A percentile compares a stretch with the other conserved stretches of the same genome.
Conservation (phyloP, 108 stramenopile genomes). For the Conticribra guillardii region DNA sequence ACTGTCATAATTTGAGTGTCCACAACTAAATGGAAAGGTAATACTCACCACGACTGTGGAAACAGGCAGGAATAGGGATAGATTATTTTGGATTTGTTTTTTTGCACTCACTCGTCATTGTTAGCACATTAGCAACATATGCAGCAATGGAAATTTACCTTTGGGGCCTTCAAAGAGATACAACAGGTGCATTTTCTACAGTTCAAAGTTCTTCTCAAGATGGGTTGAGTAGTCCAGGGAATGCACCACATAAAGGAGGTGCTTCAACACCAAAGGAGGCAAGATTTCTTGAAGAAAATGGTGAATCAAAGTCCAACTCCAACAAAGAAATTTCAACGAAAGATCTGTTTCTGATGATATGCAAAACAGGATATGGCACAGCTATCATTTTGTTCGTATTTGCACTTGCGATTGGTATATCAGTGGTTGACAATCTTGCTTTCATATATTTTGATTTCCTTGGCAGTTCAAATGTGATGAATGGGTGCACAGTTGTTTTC, state of each 20-base stretch:
- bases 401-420: constrained; percentile 50
- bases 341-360: constrained; percentile 25
- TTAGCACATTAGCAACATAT: constrained; percentile 23
- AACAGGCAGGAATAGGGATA: constrained; percentile 52
- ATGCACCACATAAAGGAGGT: no score
- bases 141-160: constrained; percentile 22
- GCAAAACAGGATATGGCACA: constrained; percentile 37
- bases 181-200: constrained; percentile 23
- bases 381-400: constrained; percentile 45
- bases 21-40: no score
- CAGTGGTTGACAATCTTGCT: constrained; percentile 61
- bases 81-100: constrained; percentile 54
- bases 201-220: no score
- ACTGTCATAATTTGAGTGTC: no score
- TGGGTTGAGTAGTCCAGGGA: no score
- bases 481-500: constrained; percentile 61
- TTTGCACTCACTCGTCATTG: constrained; percentile 34
- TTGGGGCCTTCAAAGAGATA: constrained; percentile 34
- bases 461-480: constrained; percentile 53
- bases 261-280: no score
- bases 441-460: constrained; percentile 72
- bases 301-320: neutral
- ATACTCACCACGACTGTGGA: no score
- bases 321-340: constrained; percentile 9
- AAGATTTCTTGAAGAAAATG: neutral